Evolutionary conservation across 2,329 filamentous ascomycete species (phyloP).

Genomic region (Epichloe sibirici): DNA sequence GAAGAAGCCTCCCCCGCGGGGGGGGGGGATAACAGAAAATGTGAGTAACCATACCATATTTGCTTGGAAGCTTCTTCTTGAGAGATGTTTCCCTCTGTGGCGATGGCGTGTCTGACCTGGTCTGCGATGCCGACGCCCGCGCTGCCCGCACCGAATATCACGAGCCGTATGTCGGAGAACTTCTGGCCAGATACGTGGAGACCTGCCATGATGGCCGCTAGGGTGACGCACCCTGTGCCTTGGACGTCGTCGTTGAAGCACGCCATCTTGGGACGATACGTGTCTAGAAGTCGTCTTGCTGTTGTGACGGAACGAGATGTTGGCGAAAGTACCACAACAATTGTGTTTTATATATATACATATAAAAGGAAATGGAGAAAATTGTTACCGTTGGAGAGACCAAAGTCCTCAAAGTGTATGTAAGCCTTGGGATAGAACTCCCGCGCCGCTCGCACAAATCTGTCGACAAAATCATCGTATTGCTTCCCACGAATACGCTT

Average conservation of each 20-base stretch:
- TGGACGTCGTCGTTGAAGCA: slow-evolving; percentile 92
- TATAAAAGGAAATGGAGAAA: neutral
- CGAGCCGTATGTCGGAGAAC: slow-evolving; percentile 55
- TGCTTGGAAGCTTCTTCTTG: slow-evolving; percentile 67
- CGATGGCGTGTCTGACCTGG: slow-evolving; percentile 70
- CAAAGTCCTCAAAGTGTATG: slow-evolving; percentile 86
- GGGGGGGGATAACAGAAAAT: too few relatives aligned
- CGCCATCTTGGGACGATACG: slow-evolving; percentile 58
- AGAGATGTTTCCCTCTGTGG: slow-evolving; percentile 49
- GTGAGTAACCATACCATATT: slow-evolving; percentile 48
- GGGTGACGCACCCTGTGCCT: slow-evolving; percentile 76
- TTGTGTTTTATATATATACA: neutral
- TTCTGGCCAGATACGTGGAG: slow-evolving; percentile 56
- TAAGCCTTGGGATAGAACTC: slow-evolving; percentile 68
- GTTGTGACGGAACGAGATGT: slow-evolving; percentile 9
- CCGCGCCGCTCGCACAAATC: slow-evolving; percentile 55
- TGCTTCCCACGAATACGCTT: slow-evolving; percentile 54
- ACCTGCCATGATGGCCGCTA: slow-evolving; percentile 69
- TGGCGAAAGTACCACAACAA: neutral
- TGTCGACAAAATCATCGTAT: slow-evolving; percentile 68
- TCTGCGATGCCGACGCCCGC: slow-evolving; percentile 81
- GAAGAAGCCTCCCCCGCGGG: neutral
- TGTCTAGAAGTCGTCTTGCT: slow-evolving; percentile 62
- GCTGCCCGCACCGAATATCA: slow-evolving; percentile 70
- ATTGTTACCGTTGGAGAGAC: slow-evolving; percentile 52